A percentile compares a stretch with the other conserved stretches of the same genome.
Evolutionary conservation across 805 yeast genomes (phyloP).

Genomic region (Kodamaea jinghongensis): DNA sequence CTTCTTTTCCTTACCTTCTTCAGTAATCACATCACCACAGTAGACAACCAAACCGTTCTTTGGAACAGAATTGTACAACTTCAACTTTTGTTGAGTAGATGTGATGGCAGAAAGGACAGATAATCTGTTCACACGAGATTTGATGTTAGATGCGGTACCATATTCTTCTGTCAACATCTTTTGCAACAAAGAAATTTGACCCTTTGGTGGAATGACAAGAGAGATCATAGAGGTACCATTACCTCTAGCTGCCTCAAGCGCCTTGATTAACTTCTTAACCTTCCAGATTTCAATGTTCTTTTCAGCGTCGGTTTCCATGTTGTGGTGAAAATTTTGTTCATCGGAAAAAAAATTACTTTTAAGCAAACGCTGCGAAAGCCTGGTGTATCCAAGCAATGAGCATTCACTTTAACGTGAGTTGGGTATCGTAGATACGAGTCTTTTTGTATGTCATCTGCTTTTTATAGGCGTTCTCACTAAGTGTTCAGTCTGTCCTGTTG

Average conservation of each 20-base stretch:
- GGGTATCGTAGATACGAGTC: too few relatives aligned
- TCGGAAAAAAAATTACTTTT: not conserved
- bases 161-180: slow-evolving; percentile 96
- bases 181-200: slow-evolving; percentile 83
- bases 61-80: slow-evolving; percentile 85
- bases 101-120: slow-evolving; percentile 96
- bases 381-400: too few relatives aligned
- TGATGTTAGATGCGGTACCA: slow-evolving; percentile 98
- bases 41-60: slow-evolving; percentile 92
- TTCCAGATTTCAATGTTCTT: slow-evolving; percentile 99
- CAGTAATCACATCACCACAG: slow-evolving; percentile 98
- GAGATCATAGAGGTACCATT: slow-evolving; percentile 99
- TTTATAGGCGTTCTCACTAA: too few relatives aligned
- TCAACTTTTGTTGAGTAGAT: slow-evolving; percentile 94
- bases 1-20: slow-evolving; percentile 96
- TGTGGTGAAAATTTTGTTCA: slow-evolving; percentile 7
- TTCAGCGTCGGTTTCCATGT: slow-evolving; percentile 61
- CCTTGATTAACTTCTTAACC: slow-evolving; percentile 88
- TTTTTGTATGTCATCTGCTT: too few relatives aligned
- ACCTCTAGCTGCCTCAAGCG: slow-evolving; percentile 89
- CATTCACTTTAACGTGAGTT: too few relatives aligned
- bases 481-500: too few relatives aligned
- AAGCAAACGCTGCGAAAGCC: too few relatives aligned
- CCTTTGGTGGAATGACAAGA: slow-evolving; percentile 90
- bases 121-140: slow-evolving; percentile 94